phyloP scores from a whole-genome alignment of 805 yeast genomes.

The Metschnikowia shivogae region DNA sequence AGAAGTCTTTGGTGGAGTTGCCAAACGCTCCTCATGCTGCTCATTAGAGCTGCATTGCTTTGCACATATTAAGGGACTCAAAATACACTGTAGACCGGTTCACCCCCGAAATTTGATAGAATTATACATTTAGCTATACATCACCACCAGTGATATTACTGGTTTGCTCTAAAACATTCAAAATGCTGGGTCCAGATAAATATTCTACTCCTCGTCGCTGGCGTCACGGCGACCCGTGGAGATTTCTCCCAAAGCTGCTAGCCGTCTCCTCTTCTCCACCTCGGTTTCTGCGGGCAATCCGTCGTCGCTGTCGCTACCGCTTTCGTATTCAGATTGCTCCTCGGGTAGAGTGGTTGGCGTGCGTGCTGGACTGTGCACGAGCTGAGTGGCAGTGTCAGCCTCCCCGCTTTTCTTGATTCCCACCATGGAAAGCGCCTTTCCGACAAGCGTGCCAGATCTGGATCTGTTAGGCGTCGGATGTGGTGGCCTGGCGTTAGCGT shows the following conservation, averaged over 20 bases:
- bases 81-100: background rate
- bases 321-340: constrained; percentile 13
- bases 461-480: constrained; percentile 18
- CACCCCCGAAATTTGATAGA: background rate
- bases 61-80: background rate
- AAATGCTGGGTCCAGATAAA: too few relatives aligned
- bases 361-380: background rate
- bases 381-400: constrained; percentile 6
- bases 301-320: constrained; percentile 19
- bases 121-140: background rate
- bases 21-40: constrained; percentile 49
- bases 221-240: constrained; percentile 38
- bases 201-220: constrained; percentile 44
- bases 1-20: constrained; percentile 49
- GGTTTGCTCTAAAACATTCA: background rate
- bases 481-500: constrained; percentile 18
- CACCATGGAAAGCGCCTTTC: constrained; percentile 50
- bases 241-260: constrained; percentile 51
- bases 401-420: constrained; percentile 40
- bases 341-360: background rate
- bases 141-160: background rate
- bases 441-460: constrained; percentile 39
- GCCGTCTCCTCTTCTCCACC: constrained; percentile 60
- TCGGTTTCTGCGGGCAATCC: constrained; percentile 48
- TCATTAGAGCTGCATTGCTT: constrained; percentile 25